Evolutionary conservation across 2,329 filamentous ascomycete genomes (phyloP).

Genomic region (Alternaria dauci): DNA sequence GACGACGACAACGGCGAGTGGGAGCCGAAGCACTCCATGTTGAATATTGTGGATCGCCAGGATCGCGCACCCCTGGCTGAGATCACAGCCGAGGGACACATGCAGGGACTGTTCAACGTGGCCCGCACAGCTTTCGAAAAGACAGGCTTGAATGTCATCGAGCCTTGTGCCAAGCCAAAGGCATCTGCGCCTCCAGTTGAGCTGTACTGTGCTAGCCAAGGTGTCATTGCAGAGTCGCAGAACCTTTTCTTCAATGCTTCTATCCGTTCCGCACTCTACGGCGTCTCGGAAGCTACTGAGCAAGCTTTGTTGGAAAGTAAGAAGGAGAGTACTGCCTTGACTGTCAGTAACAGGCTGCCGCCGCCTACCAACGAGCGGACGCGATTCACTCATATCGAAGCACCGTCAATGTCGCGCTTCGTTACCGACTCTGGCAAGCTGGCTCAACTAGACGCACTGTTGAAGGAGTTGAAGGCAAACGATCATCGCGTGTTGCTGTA

Average conservation of each 20-base stretch:
- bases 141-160: slow-evolving; percentile 78
- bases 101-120: slow-evolving; percentile 82
- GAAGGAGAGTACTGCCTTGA: slow-evolving; percentile 70
- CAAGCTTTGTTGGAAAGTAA: slow-evolving; percentile 77
- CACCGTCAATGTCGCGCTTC: slow-evolving; percentile 96
- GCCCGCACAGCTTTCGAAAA: slow-evolving; percentile 70
- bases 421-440: slow-evolving; percentile 98
- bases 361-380: slow-evolving; percentile 80
- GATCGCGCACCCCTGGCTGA: slow-evolving; percentile 73
- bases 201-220: slow-evolving; percentile 75
- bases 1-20: slow-evolving; percentile 70
- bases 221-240: slow-evolving; percentile 70
- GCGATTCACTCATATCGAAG: slow-evolving; percentile 87
- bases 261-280: slow-evolving; percentile 79
- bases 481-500: slow-evolving; percentile 94
- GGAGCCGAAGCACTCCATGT: slow-evolving; percentile 77
- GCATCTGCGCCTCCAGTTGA: slow-evolving; percentile 88
- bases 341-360: slow-evolving; percentile 73
- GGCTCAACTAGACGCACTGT: slow-evolving; percentile 84
- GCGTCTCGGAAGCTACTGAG: slow-evolving; percentile 70
- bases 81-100: slow-evolving; percentile 73
- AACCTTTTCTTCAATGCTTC: slow-evolving; percentile 79
- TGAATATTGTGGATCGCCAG: slow-evolving; percentile 78
- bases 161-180: slow-evolving; percentile 79
- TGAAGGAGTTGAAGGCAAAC: slow-evolving; percentile 89